Percentiles rank a stretch among this genome's conserved stretches.
Evolutionary conservation across 805 yeast genomes (phyloP).

Genomic region (Kazachstania africana): DNA sequence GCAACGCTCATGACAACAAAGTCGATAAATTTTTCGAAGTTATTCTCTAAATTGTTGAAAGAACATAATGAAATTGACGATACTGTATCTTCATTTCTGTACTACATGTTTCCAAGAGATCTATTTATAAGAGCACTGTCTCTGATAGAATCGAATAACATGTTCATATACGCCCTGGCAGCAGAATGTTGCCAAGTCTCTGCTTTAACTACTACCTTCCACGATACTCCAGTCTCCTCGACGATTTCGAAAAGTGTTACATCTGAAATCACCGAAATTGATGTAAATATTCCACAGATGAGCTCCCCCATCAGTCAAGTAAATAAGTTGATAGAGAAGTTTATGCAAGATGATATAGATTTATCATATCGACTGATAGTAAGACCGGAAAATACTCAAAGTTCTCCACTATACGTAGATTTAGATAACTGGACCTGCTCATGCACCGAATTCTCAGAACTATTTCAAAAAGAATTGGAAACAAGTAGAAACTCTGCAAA

Average conservation of each 20-base stretch:
- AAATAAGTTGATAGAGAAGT: not conserved
- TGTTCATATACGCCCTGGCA: slow-evolving; percentile 21
- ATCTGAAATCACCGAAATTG: not conserved
- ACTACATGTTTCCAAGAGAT: slow-evolving; percentile 24
- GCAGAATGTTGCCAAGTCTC: not conserved
- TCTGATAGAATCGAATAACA: slow-evolving; percentile 22
- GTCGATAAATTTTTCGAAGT: slow-evolving; percentile 3
- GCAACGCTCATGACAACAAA: not conserved
- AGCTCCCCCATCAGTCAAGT: not conserved
- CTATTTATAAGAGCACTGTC: slow-evolving; percentile 25
- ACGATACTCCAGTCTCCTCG: not conserved
- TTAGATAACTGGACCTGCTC: slow-evolving; percentile 25
- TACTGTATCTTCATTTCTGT: slow-evolving; percentile 20
- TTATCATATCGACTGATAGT: slow-evolving; percentile 16
- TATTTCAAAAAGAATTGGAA: slow-evolving; percentile 8
- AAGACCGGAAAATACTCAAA: slow-evolving; percentile 8
- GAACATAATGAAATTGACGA: slow-evolving; percentile 18
- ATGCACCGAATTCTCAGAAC: slow-evolving; percentile 21
- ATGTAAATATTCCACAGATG: not conserved
- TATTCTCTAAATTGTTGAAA: slow-evolving; percentile 4
- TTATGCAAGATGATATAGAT: slow-evolving; percentile 9
- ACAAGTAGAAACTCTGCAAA: not conserved
- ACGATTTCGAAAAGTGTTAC: not conserved
- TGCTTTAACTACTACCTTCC: not conserved
- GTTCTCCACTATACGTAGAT: slow-evolving; percentile 21